phyloP scores from a whole-genome alignment of 441 rosid species.

The Caryocar brasiliense region DNA sequence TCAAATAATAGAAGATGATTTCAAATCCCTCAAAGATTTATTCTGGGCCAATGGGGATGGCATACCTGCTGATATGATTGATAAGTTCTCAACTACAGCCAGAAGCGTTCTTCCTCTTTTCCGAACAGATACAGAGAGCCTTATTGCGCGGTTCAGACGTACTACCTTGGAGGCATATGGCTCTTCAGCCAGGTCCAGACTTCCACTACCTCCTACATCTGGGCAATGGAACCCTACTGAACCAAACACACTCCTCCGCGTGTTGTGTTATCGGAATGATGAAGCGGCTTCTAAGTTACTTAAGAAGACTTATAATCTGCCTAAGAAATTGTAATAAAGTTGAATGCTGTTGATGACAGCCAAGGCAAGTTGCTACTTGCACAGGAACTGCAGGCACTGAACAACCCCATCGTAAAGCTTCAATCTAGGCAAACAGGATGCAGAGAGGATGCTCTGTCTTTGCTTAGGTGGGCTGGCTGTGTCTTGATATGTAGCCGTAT shows the following conservation, averaged over 20 bases:
- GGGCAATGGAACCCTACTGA: constrained; percentile 88
- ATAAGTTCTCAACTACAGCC: constrained; percentile 54
- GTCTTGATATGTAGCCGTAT: not conserved
- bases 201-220: constrained; percentile 83
- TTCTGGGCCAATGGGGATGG: constrained; percentile 97
- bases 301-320: constrained; percentile 79
- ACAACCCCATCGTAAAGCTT: too few species aligned
- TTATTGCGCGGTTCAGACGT: constrained; percentile 65
- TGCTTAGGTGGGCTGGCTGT: constrained; percentile 1
- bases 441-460: too few species aligned
- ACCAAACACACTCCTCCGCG: constrained; percentile 76
- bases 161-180: constrained; percentile 63
- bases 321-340: constrained; percentile 56
- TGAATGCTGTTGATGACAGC: constrained; percentile 7
- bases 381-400: not conserved
- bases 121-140: constrained; percentile 68
- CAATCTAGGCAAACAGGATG: too few species aligned
- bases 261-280: constrained; percentile 79
- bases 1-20: constrained; percentile 74
- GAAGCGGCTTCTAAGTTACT: constrained; percentile 75
- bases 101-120: constrained; percentile 72
- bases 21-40: constrained; percentile 70
- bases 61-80: constrained; percentile 65
- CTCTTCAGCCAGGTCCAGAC: constrained; percentile 68
- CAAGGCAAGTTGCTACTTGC: not conserved